A percentile compares a stretch with the other conserved stretches of the same genome.
Evolutionary conservation across 1,139 yeast genomes (phyloP).

Genomic region (Blastobotrys ciferrii): DNA sequence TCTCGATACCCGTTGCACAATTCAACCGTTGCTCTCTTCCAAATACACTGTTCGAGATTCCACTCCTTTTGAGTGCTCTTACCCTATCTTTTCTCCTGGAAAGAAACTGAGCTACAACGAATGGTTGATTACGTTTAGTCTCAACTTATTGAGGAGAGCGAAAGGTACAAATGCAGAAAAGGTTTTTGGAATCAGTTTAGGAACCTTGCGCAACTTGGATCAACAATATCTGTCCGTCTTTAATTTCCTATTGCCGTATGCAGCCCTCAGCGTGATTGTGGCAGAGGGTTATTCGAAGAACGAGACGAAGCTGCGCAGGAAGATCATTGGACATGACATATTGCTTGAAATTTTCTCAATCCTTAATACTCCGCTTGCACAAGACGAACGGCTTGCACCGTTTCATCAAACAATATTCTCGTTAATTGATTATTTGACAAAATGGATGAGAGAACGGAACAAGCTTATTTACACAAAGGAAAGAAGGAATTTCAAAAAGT

Average conservation of each 20-base stretch:
- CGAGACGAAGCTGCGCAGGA: constrained; percentile 49
- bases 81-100: constrained; percentile 51
- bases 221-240: constrained; percentile 65
- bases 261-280: constrained; percentile 63
- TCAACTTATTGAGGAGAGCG: constrained; percentile 56
- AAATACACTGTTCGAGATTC: constrained; percentile 57
- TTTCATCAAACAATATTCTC: constrained; percentile 74
- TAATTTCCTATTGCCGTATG: constrained; percentile 76
- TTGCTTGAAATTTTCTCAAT: constrained; percentile 33
- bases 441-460: constrained; percentile 56
- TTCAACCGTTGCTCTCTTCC: constrained; percentile 74
- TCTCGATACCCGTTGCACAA: constrained; percentile 67
- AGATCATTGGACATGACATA: constrained; percentile 6
- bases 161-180: constrained; percentile 43
- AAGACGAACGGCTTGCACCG: constrained; percentile 50
- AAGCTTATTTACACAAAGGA: constrained; percentile 12
- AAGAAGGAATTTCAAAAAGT: neutral
- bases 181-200: constrained; percentile 64
- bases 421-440: constrained; percentile 78
- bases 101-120: constrained; percentile 43
- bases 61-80: constrained; percentile 29
- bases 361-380: constrained; percentile 45
- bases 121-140: constrained; percentile 73
- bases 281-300: constrained; percentile 50
- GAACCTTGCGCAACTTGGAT: constrained; percentile 54